Percentiles rank a stretch among this genome's conserved stretches.
phyloP scores from a whole-genome alignment of 2,329 filamentous ascomycete species.

The Colletotrichum neosansevieriae region DNA sequence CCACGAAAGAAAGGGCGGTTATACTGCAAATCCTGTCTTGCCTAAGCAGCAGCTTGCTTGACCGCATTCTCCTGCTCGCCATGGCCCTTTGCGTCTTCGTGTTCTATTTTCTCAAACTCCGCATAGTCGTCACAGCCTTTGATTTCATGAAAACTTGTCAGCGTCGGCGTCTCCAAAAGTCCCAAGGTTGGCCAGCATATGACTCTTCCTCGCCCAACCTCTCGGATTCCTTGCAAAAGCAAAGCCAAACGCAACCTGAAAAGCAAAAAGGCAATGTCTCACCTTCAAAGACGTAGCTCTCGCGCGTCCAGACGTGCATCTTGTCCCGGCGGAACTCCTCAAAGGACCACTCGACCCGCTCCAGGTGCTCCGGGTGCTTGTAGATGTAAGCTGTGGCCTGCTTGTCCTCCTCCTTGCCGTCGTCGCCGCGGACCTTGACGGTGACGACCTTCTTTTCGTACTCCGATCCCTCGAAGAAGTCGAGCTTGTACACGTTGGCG shows the following conservation, averaged over 20 bases:
- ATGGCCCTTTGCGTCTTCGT: constrained; percentile 19
- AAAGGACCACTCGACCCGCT: constrained; percentile 88
- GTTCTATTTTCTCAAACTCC: constrained; percentile 26
- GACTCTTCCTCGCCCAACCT: not conserved
- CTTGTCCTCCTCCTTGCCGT: constrained; percentile 55
- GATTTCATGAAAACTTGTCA: constrained; percentile 6
- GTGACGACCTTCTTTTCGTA: constrained; percentile 70
- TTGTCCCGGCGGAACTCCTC: constrained; percentile 84
- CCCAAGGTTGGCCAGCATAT: not conserved
- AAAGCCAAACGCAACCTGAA: not conserved
- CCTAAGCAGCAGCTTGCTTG: constrained; percentile 22
- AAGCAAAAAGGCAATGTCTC: constrained; percentile 28
- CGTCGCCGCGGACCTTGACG: constrained; percentile 60
- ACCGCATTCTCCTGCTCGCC: constrained; percentile 10
- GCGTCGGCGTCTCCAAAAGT: not conserved
- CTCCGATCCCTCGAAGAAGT: constrained; percentile 84
- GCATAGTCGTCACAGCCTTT: constrained; percentile 34
- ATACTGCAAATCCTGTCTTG: not conserved
- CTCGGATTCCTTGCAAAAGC: not conserved
- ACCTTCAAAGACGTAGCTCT: constrained; percentile 61
- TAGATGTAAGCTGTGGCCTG: constrained; percentile 76
- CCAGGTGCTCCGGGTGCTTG: constrained; percentile 63
- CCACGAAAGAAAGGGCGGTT: constrained; percentile 2
- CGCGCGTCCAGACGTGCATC: constrained; percentile 66
- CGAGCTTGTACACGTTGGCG: constrained; percentile 79